These are phyloP conservation scores for Coemansia sp. DNA, from an alignment of 192 early-diverging fungal species.

Conservation along the genomic window DNA sequence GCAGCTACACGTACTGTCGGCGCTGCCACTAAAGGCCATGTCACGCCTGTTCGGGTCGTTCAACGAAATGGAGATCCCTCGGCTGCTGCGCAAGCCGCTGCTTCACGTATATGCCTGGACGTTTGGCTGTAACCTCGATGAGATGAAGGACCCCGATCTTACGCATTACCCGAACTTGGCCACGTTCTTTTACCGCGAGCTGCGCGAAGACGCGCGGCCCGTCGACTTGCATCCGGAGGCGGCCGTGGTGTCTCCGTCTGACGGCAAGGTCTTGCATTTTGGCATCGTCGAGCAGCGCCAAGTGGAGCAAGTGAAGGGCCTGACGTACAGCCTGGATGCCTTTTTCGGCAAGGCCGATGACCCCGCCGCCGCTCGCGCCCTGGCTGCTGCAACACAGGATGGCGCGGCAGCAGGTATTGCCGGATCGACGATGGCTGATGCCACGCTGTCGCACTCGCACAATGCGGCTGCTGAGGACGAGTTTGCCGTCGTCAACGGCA, in stretches of 20 bases:
- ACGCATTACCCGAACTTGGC: conserved; percentile 81
- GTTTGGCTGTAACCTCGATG: conserved; percentile 92
- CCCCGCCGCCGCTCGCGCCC: conserved; percentile 4
- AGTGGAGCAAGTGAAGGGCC: conserved; percentile 95
- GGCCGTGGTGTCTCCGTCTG: conserved; percentile 79
- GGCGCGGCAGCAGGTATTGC: conserved; percentile 27
- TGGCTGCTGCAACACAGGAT: background rate
- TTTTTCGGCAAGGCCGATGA: conserved; percentile 70
- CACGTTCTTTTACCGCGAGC: conserved; percentile 92
- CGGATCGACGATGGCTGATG: conserved; percentile 47
- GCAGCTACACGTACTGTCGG: conserved; percentile 87
- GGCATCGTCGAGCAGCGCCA: conserved; percentile 77
- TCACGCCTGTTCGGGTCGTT: conserved; percentile 92
- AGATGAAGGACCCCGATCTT: conserved; percentile 88
- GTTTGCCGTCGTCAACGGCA: conserved; percentile 88
- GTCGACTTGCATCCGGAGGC: conserved; percentile 58
- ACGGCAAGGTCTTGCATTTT: conserved; percentile 90
- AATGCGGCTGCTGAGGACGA: conserved; percentile 76
- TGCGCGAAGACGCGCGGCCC: conserved; percentile 78
- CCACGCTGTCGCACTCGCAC: conserved; percentile 57
- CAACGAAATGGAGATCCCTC: conserved; percentile 84
- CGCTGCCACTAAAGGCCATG: conserved; percentile 86
- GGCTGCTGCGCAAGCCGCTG: conserved; percentile 70
- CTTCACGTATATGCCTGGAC: conserved; percentile 80
- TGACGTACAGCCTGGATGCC: conserved; percentile 88